These are phyloP conservation scores for Blastobotrys indianensis DNA, from an alignment of 1,139 yeast species.

Conservation along the genomic window DNA sequence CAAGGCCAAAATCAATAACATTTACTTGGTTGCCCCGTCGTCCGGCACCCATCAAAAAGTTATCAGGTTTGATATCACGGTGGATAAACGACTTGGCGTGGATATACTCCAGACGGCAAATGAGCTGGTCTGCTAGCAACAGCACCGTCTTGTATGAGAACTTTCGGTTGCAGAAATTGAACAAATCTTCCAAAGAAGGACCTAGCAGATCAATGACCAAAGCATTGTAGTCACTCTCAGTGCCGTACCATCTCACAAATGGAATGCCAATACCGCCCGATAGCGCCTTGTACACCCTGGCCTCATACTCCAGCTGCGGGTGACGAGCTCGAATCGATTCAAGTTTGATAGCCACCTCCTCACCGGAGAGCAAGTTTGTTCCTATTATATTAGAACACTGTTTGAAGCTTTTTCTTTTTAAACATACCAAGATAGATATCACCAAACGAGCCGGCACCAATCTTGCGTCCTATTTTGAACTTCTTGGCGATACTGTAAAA, in stretches of 20 bases:
- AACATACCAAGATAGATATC: constrained; percentile 75
- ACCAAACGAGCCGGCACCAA: constrained; percentile 96
- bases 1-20: constrained; percentile 95
- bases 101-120: constrained; percentile 89
- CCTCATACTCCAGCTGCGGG: constrained; percentile 95
- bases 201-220: constrained; percentile 95
- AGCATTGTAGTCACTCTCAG: constrained; percentile 94
- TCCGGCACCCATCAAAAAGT: constrained; percentile 94
- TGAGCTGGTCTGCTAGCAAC: constrained; percentile 86
- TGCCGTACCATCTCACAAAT: constrained; percentile 94
- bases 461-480: constrained; percentile 90
- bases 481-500: constrained; percentile 63
- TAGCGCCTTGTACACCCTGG: constrained; percentile 86
- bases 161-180: constrained; percentile 91
- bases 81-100: constrained; percentile 96
- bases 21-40: constrained; percentile 92
- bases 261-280: constrained; percentile 98
- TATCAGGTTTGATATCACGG: constrained; percentile 86
- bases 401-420: background rate
- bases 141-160: constrained; percentile 91
- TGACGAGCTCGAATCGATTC: constrained; percentile 89
- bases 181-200: constrained; percentile 90
- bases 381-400: constrained; percentile 28
- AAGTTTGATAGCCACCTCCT: constrained; percentile 93
- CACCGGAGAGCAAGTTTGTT: constrained; percentile 90